A percentile compares a stretch with the other conserved stretches of the same genome.
Conservation (phyloP, 2,329 filamentous ascomycete genomes). For the Mycosphaerella sp. region DNA sequence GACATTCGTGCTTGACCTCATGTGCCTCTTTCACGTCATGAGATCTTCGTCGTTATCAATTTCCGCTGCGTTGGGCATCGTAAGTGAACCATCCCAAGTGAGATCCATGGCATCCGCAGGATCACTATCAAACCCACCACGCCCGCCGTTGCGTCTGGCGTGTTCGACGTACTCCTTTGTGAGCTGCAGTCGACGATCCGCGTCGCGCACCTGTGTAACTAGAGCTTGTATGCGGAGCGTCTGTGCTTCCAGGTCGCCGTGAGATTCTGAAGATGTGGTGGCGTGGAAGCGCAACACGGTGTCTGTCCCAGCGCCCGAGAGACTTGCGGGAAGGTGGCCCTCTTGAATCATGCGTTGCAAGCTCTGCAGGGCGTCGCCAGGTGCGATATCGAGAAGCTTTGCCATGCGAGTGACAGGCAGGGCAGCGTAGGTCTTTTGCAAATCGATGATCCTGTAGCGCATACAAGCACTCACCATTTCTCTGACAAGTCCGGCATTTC, state of each 20-base stretch:
- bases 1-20: slow-evolving; percentile 3
- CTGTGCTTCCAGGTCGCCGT: slow-evolving; percentile 43
- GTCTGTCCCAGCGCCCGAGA: slow-evolving; percentile 41
- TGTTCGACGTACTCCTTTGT: slow-evolving; percentile 55
- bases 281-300: slow-evolving; percentile 50
- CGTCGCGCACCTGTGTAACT: slow-evolving; percentile 47
- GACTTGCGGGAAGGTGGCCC: slow-evolving; percentile 46
- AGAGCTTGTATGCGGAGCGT: slow-evolving; percentile 47
- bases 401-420: slow-evolving; percentile 52
- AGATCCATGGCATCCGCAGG: slow-evolving; percentile 36
- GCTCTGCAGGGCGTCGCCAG: slow-evolving; percentile 49
- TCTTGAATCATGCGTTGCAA: slow-evolving; percentile 48
- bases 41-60: slow-evolving; percentile 31
- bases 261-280: slow-evolving; percentile 7
- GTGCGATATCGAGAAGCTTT: slow-evolving; percentile 45
- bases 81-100: slow-evolving; percentile 26
- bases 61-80: slow-evolving; percentile 16
- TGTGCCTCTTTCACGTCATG: slow-evolving; percentile 21
- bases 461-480: slow-evolving; percentile 67
- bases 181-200: slow-evolving; percentile 51
- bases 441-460: slow-evolving; percentile 65
- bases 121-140: slow-evolving; percentile 32
- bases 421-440: slow-evolving; percentile 66
- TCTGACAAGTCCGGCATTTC: slow-evolving; percentile 63
- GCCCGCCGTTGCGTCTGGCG: slow-evolving; percentile 42